Evolutionary conservation across 31 red algal species (phyloP).

Genomic region (Odonthalia washingtoniensis): DNA sequence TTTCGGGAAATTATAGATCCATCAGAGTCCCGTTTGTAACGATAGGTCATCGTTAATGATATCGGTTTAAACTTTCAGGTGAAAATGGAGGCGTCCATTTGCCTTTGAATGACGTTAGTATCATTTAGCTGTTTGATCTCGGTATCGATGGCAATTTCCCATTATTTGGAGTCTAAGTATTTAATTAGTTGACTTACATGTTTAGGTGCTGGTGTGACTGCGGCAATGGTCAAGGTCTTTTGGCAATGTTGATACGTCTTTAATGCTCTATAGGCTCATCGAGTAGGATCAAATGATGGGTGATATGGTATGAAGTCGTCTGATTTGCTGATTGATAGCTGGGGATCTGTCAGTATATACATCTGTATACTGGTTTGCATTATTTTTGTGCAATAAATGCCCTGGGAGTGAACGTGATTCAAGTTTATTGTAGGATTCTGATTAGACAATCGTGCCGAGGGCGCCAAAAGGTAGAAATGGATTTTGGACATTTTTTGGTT

Average conservation of each 20-base stretch:
- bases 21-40: slow-evolving; percentile 21
- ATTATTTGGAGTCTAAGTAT: not conserved
- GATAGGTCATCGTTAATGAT: slow-evolving; percentile 35
- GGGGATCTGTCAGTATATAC: not conserved
- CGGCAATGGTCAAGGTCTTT: not conserved
- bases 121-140: not conserved
- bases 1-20: too few species aligned
- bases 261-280: not conserved
- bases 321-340: not conserved
- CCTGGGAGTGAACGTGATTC: not conserved
- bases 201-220: not conserved
- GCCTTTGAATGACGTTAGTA: not conserved
- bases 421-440: too few species aligned
- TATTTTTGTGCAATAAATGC: not conserved
- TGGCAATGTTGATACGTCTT: not conserved
- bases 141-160: not conserved
- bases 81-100: not conserved
- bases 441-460: too few species aligned
- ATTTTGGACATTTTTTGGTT: not conserved
- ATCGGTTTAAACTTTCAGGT: not conserved
- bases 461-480: too few species aligned
- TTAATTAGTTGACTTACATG: not conserved
- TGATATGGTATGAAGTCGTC: not conserved
- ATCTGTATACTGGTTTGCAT: not conserved
- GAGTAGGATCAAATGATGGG: not conserved